A percentile compares a stretch with the other conserved stretches of the same genome.
These are phyloP conservation scores for Pseudomonodictys pantanalensis DNA, from an alignment of 495 filamentous ascomycete genomes.

Conservation along the genomic window DNA sequence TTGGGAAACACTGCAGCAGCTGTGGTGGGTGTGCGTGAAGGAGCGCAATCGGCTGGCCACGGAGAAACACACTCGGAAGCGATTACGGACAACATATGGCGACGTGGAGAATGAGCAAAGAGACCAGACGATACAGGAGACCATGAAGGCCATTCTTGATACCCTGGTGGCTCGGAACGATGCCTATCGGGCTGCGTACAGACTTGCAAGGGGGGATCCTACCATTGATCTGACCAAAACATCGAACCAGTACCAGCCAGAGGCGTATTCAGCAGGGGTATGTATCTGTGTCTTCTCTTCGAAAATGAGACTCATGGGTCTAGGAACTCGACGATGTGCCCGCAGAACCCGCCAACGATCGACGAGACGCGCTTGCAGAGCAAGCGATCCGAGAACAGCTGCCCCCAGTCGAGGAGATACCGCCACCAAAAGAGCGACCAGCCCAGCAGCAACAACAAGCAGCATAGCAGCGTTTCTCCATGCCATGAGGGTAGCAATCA, in stretches of 20 bases:
- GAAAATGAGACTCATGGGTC: neutral
- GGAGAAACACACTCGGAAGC: slow-evolving; percentile 59
- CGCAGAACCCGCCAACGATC: no score
- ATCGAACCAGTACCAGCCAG: neutral
- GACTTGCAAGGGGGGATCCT: neutral
- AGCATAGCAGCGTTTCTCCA: no score
- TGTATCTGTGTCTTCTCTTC: no score
- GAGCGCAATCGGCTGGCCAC: slow-evolving; percentile 91
- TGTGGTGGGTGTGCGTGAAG: slow-evolving; percentile 95
- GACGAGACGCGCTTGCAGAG: no score
- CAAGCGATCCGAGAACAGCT: no score
- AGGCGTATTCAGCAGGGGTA: no score
- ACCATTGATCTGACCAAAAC: neutral
- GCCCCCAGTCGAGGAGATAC: no score
- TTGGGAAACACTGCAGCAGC: slow-evolving; percentile 86
- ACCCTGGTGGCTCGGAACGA: neutral
- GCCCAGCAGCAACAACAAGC: no score
- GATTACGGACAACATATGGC: slow-evolving; percentile 66
- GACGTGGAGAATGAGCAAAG: slow-evolving; percentile 59
- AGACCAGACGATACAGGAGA: slow-evolving; percentile 57
- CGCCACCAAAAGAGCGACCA: no score
- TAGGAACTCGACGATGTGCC: neutral
- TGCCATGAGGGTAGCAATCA: no score
- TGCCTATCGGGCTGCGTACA: neutral
- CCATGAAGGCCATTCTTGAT: neutral